Evolutionary conservation across 768 basidiomycete genomes (phyloP).

Genomic region (Leccinellum luteum): DNA sequence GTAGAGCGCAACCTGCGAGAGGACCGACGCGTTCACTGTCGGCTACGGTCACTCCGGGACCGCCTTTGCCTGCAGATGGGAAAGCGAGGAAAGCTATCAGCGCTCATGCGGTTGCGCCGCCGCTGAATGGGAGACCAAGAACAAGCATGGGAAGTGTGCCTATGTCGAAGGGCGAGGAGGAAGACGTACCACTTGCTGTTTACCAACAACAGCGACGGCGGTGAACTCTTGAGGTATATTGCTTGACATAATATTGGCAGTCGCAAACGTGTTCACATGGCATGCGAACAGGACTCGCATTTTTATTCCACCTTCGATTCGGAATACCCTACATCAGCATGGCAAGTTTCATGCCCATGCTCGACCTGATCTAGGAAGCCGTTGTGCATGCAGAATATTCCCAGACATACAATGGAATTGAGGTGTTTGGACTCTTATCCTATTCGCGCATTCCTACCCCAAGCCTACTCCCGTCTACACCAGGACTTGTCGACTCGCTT

Average conservation of each 20-base stretch:
- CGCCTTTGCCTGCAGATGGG: constrained; percentile 41
- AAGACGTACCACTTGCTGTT: constrained; percentile 76
- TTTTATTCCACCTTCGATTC: background rate
- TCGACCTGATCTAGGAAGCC: constrained; percentile 25
- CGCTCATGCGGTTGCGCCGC: constrained; percentile 52
- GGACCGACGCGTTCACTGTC: constrained; percentile 68
- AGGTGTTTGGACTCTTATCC: constrained; percentile 22
- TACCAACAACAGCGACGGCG: constrained; percentile 75
- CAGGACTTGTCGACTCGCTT: constrained; percentile 27
- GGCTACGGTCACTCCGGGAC: constrained; percentile 51
- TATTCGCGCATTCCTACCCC: constrained; percentile 22
- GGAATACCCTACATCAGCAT: constrained; percentile 6
- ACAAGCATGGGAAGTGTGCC: constrained; percentile 37
- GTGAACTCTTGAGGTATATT: constrained; percentile 23
- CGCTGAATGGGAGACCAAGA: constrained; percentile 39
- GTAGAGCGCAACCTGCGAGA: constrained; percentile 31
- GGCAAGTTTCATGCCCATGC: constrained; percentile 5
- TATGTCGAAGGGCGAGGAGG: constrained; percentile 52
- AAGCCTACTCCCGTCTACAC: constrained; percentile 20
- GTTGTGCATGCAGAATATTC: constrained; percentile 27
- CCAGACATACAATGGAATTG: constrained; percentile 14
- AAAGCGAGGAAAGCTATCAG: constrained; percentile 63
- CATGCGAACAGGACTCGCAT: constrained; percentile 4
- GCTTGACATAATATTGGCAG: background rate
- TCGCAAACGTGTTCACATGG: constrained; percentile 6